Percentiles rank a stretch among this genome's conserved stretches.
Conservation (phyloP, 1,284 basidiomycete species). For the Heterobasidion annosum region DNA sequence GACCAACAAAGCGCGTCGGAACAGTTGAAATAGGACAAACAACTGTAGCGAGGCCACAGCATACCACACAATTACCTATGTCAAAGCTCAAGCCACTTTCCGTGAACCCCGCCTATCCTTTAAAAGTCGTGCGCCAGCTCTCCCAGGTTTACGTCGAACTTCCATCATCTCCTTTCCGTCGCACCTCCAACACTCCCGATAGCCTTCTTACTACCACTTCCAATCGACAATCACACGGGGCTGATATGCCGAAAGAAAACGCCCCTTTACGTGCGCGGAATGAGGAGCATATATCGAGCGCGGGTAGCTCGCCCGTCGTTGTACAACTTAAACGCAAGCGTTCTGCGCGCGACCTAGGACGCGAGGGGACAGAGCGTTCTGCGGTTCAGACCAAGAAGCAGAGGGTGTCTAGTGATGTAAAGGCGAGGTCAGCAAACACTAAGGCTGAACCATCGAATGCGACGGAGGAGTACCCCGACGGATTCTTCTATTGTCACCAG, state of each 20-base stretch:
- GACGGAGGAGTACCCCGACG: constrained; percentile 24
- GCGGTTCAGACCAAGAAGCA: constrained; percentile 23
- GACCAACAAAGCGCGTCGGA: constrained; percentile 4
- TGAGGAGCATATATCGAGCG: constrained; percentile 6
- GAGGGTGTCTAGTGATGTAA: constrained; percentile 13
- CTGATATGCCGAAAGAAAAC: constrained; percentile 41
- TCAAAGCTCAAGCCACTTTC: background rate
- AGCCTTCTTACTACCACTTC: background rate
- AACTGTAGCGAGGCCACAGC: constrained; percentile 8
- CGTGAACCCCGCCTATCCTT: constrained; percentile 4
- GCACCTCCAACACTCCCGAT: constrained; percentile 5
- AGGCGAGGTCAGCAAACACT: constrained; percentile 1
- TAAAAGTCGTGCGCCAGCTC: constrained; percentile 20
- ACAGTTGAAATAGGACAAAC: background rate
- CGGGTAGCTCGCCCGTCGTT: background rate
- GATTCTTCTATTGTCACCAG: constrained; percentile 56
- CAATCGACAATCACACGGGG: constrained; percentile 13
- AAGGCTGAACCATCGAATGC: constrained; percentile 9
- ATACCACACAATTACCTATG: background rate
- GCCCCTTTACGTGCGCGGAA: constrained; percentile 27
- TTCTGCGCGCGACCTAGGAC: constrained; percentile 11
- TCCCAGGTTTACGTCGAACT: constrained; percentile 51
- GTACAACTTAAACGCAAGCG: constrained; percentile 18
- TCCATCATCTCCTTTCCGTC: constrained; percentile 33
- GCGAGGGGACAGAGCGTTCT: constrained; percentile 4